Conservation (phyloP, 768 basidiomycete genomes). For the Agrocybe pediades region DNA sequence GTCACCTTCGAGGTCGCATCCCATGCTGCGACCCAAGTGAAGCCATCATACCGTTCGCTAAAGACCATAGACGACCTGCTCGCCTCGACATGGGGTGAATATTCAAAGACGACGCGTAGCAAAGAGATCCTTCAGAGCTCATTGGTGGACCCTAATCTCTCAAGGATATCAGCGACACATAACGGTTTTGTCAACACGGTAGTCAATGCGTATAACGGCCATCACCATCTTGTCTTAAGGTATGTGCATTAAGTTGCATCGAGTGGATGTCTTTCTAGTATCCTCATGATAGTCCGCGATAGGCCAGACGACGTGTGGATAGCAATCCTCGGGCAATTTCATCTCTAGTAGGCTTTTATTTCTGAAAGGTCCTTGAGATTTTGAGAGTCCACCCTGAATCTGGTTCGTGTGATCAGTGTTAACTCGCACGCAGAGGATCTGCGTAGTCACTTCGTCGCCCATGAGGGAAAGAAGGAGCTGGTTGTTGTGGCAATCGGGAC, state of each 20-base stretch:
- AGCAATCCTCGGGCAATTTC: constrained; percentile 36
- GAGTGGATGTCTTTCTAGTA: too few species aligned
- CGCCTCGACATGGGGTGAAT: not conserved
- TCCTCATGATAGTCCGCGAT: too few species aligned
- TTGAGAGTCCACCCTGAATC: too few species aligned
- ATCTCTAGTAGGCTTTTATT: constrained; percentile 25
- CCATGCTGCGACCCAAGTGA: not conserved
- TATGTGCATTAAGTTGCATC: too few species aligned
- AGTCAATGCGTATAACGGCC: constrained; percentile 13
- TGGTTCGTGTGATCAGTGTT: constrained; percentile 29
- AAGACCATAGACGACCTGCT: not conserved
- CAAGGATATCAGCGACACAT: not conserved
- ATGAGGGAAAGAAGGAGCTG: constrained; percentile 24
- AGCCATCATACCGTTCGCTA: not conserved
- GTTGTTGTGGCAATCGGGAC: constrained; percentile 14
- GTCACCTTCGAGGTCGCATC: constrained; percentile 3
- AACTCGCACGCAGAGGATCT: constrained; percentile 36
- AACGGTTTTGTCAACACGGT: constrained; percentile 18
- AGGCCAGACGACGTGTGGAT: constrained; percentile 50
- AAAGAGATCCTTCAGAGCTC: constrained; percentile 5
- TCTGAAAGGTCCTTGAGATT: too few species aligned
- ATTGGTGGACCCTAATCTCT: not conserved
- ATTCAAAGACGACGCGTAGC: not conserved
- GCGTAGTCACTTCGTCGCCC: constrained; percentile 29
- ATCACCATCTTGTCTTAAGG: constrained; percentile 15